Percentiles rank a stretch among this genome's conserved stretches.
phyloP scores from a whole-genome alignment of 225 moss, liverwort and hornwort genomes.

The Pseudisothecium myosuroides region DNA sequence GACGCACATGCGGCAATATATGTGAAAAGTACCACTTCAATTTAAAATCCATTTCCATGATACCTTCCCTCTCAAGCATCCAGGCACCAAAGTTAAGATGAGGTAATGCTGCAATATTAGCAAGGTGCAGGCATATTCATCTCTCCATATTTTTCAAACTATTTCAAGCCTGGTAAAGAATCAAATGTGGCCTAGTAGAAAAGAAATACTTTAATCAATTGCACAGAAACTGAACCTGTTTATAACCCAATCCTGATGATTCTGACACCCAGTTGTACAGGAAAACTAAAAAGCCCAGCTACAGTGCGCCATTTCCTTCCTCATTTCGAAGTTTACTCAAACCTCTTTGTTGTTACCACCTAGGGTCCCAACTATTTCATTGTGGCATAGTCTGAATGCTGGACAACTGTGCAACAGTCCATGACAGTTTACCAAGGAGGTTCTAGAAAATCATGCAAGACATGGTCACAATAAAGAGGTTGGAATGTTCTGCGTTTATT shows the following conservation, averaged over 20 bases:
- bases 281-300: background rate
- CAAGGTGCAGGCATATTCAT: background rate
- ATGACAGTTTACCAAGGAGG: background rate
- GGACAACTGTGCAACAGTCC: background rate
- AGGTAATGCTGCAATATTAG: background rate
- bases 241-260: background rate
- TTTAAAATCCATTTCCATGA: background rate
- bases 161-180: background rate
- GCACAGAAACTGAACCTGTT: background rate
- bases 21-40: background rate
- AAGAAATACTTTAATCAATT: background rate
- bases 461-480: background rate
- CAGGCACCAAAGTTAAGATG: background rate
- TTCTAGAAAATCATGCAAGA: background rate
- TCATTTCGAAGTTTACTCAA: background rate
- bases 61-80: background rate
- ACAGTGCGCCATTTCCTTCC: background rate
- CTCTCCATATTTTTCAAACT: background rate
- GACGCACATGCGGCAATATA: too few relatives aligned
- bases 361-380: background rate
- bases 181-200: background rate
- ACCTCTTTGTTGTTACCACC: background rate
- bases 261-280: background rate
- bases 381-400: background rate
- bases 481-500: too few relatives aligned